Conservation (phyloP, 352 stramenopile genomes). For the Thraustochytrium sp. region DNA sequence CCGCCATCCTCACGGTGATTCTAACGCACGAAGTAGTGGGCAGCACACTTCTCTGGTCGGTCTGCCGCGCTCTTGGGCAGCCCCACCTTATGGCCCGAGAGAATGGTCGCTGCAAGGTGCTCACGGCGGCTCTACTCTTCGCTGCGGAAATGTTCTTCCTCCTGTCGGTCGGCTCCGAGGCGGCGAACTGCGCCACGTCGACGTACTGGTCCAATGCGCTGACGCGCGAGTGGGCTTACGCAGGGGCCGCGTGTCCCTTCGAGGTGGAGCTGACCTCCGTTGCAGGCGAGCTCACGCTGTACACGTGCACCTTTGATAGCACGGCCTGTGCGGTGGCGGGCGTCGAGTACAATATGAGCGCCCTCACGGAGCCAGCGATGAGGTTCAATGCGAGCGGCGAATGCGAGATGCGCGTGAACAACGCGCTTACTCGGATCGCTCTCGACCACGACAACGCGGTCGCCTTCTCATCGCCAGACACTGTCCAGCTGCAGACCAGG, state of each 20-base stretch:
- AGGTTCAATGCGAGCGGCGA: not conserved
- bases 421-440: not conserved
- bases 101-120: not conserved
- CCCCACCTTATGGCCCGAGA: not conserved
- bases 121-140: not conserved
- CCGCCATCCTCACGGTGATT: not conserved
- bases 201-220: not conserved
- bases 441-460: not conserved
- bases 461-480: too few relatives aligned
- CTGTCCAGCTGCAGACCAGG: too few relatives aligned
- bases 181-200: not conserved
- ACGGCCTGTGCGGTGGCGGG: too few relatives aligned
- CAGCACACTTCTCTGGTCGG: not conserved
- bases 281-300: not conserved
- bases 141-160: not conserved
- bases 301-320: not conserved
- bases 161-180: not conserved
- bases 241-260: not conserved
- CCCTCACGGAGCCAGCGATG: too few relatives aligned
- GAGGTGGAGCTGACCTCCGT: not conserved
- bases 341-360: too few relatives aligned
- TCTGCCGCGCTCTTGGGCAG: not conserved
- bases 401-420: not conserved
- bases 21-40: not conserved
- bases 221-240: not conserved